phyloP scores from a whole-genome alignment of 306 rosid species.

The Hylodesmum podocarpum region DNA sequence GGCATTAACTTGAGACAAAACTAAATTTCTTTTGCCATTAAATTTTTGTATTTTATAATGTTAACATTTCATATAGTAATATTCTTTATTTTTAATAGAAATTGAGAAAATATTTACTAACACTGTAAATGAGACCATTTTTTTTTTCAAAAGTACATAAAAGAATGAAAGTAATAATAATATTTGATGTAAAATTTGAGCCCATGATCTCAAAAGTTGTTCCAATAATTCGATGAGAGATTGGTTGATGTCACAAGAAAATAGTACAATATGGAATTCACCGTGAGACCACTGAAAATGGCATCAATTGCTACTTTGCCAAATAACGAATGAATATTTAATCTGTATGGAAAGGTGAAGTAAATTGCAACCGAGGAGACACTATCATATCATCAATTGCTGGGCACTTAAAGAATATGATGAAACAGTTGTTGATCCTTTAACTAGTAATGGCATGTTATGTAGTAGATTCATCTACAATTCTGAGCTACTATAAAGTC shows the following conservation, averaged over 20 bases:
- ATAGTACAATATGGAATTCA: slow-evolving; percentile 22
- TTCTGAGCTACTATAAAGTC: neutral
- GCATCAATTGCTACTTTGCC: slow-evolving; percentile 10
- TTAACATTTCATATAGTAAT: neutral
- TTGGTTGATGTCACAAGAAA: slow-evolving; percentile 36
- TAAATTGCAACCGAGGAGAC: slow-evolving; percentile 6
- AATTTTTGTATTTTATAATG: neutral
- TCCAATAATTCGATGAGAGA: slow-evolving; percentile 37
- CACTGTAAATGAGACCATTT: neutral
- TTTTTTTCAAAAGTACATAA: neutral
- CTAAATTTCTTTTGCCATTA: neutral
- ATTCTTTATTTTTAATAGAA: neutral
- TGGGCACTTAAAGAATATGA: neutral
- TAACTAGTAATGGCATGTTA: slow-evolving; percentile 23
- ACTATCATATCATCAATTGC: neutral
- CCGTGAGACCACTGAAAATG: slow-evolving; percentile 39
- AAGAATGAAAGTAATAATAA: too few species aligned
- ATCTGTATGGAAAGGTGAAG: slow-evolving; percentile 30
- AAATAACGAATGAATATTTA: neutral
- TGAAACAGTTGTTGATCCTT: slow-evolving; percentile 5
- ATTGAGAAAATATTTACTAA: neutral
- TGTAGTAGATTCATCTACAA: neutral
- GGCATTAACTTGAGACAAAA: neutral
- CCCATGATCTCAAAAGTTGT: slow-evolving; percentile 31
- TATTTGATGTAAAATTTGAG: neutral